Percentiles rank a stretch among this genome's conserved stretches.
phyloP scores from a whole-genome alignment of 139 green algal species.

The Micractinium conductrix region DNA sequence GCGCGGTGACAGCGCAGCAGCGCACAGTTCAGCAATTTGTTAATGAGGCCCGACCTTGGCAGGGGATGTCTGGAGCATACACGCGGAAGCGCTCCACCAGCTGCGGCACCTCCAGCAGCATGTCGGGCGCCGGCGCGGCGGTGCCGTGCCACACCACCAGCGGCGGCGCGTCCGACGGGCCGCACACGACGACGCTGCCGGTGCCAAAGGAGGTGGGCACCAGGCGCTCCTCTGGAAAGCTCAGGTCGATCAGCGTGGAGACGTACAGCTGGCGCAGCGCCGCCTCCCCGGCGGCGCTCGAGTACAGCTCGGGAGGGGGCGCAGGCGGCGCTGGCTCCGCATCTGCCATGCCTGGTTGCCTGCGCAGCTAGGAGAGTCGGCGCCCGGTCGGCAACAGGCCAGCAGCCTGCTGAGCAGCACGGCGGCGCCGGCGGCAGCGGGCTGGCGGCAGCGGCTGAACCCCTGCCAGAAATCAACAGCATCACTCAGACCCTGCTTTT shows the following conservation, averaged over 20 bases:
- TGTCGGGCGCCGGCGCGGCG: not conserved
- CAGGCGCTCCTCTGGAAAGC: conserved; percentile 6
- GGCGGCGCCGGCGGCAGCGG: no score
- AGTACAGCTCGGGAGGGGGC: not conserved
- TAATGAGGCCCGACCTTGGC: no score
- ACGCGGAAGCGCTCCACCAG: not conserved
- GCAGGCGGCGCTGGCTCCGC: not conserved
- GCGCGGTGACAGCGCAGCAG: no score
- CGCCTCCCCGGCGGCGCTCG: not conserved
- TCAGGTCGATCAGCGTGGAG: not conserved
- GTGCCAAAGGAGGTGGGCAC: not conserved
- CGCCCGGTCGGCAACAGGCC: no score
- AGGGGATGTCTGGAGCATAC: conserved; percentile 4
- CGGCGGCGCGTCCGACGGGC: not conserved
- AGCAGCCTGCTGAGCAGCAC: no score
- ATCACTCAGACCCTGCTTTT: no score
- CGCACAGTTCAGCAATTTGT: no score
- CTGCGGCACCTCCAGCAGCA: not conserved
- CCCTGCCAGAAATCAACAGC: no score
- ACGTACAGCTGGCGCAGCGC: not conserved
- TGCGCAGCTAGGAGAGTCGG: no score
- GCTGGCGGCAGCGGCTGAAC: no score
- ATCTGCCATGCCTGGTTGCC: not conserved
- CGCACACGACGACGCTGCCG: not conserved
- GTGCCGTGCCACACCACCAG: conserved; percentile 17